A percentile compares a stretch with the other conserved stretches of the same genome.
phyloP scores from a whole-genome alignment of 2,329 filamentous ascomycete species.

The Fusarium protoensiforme region DNA sequence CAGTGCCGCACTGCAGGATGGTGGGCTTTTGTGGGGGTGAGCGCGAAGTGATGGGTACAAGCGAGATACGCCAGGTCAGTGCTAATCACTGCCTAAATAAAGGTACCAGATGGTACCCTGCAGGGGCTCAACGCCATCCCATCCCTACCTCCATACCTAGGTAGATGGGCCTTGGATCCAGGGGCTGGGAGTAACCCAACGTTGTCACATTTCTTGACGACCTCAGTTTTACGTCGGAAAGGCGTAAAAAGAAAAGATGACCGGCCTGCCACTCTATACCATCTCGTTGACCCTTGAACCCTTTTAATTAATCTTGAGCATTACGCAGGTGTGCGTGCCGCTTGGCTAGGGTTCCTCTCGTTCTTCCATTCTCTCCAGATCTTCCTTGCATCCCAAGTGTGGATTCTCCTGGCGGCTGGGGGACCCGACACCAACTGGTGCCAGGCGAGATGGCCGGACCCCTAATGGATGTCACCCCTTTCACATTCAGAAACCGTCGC shows the following conservation, averaged over 20 bases:
- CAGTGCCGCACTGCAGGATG: slow-evolving; percentile 26
- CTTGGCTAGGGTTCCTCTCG: slow-evolving; percentile 9
- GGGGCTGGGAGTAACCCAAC: slow-evolving; percentile 29
- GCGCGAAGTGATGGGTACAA: slow-evolving; percentile 18
- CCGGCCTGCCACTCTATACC: background rate
- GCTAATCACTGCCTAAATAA: too few species aligned
- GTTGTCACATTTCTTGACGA: slow-evolving; percentile 11
- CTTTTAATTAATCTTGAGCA: background rate
- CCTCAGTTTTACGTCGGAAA: background rate
- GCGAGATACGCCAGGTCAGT: background rate
- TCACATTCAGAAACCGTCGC: slow-evolving; percentile 9
- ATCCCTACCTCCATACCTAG: too few species aligned
- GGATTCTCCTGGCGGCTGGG: slow-evolving; percentile 21
- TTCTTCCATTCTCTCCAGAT: slow-evolving; percentile 22
- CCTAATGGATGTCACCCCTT: slow-evolving; percentile 21
- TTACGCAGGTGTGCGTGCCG: background rate
- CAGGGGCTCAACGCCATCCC: slow-evolving; percentile 30
- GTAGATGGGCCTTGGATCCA: slow-evolving; percentile 27
- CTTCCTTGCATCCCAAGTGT: slow-evolving; percentile 35
- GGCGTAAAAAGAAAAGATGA: background rate
- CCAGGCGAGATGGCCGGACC: background rate
- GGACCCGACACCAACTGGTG: background rate
- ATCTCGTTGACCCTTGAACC: background rate
- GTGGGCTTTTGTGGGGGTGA: slow-evolving; percentile 11
- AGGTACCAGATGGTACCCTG: slow-evolving; percentile 24